Evolutionary conservation across 2,329 filamentous ascomycete genomes (phyloP), one percentile per base, ranked within the genome.

Genomic region (Juglanconis sp.): DNA sequence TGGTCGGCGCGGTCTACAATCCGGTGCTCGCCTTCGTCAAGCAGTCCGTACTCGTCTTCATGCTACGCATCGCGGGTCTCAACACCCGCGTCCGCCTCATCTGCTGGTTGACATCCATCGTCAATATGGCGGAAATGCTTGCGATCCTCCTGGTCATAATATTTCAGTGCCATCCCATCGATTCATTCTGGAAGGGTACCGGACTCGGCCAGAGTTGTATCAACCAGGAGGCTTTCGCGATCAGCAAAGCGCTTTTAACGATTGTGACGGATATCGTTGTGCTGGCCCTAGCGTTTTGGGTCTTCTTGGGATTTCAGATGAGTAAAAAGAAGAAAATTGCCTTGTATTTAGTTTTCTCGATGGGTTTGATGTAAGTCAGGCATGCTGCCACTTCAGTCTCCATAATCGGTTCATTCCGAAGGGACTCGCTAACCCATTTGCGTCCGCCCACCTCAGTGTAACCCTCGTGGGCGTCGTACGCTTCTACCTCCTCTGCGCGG

Each of bases 241-340:
- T 71, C 5, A 34, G 65, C 15, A 60, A 56, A 32, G 68, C 70
- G 24, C 62, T 63, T 31, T 64, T 71, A 31, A 73, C 69, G 54
- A 70, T 76, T 47, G 34, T 70, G 34, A 72, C 71, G 35, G 79
- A 82, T 61, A 30, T 77, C 4, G 66, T 74, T 53, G 76, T 79
- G 51, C 70, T 81, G 38, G 67, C 68, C 0, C 65, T 79, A 13
- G 77, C 77, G 0, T 70, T 77, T 35, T 73, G 69, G 65, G 74
- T 78, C 35, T 78, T 79, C 57, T 52, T 74, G 6, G 70, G 70
- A 4, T 66, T 79, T n/a, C 75, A 74, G 44, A 76, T 79, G 65
- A 69, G 70, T 5, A 66, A 65, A 17, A 70, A 68, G 38, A 70
- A 72, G 10, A 77, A 78, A 62, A 65, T 74, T 17, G 75, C 74